Evolutionary conservation across 805 yeast genomes (phyloP).

Genomic region (Tetrapisispora pingtungensis): DNA sequence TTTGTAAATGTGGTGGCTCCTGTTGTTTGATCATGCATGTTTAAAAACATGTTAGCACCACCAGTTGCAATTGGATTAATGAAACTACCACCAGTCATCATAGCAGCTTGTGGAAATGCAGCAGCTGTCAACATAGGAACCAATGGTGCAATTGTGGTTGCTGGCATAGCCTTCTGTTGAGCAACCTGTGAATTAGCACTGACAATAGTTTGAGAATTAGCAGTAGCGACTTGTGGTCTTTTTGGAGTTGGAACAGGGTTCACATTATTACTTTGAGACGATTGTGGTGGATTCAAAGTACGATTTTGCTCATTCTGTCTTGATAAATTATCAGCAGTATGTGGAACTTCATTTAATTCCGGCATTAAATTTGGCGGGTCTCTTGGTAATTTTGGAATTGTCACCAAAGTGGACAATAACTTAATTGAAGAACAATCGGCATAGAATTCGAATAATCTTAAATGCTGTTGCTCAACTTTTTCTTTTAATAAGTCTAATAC

Average conservation of each 20-base stretch:
- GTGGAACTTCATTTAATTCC: neutral
- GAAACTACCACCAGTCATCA: conserved; percentile 14
- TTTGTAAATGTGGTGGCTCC: conserved; percentile 1
- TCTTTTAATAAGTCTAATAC: conserved; percentile 66
- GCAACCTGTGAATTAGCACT: neutral
- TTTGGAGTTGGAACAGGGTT: neutral
- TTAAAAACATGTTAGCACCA: conserved; percentile 1
- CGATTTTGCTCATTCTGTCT: neutral
- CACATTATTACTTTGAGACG: neutral
- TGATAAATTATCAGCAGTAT: neutral
- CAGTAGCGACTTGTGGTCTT: conserved; percentile 1
- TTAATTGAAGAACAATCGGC: conserved; percentile 82
- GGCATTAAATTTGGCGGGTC: conserved; percentile 28
- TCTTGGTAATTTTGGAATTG: conserved; percentile 31
- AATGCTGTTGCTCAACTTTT: conserved; percentile 60
- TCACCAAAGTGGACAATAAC: conserved; percentile 68
- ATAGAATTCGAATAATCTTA: conserved; percentile 67
- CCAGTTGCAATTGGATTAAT: conserved; percentile 1
- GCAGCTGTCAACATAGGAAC: conserved; percentile 16
- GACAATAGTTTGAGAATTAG: neutral
- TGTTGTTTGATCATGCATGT: conserved; percentile 5
- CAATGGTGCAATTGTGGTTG: conserved; percentile 5
- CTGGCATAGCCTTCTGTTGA: neutral
- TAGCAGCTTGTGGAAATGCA: conserved; percentile 13
- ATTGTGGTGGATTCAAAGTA: neutral